Conservation (phyloP, 805 yeast species). For the Vanderwaltozyma polyspora region DNA sequence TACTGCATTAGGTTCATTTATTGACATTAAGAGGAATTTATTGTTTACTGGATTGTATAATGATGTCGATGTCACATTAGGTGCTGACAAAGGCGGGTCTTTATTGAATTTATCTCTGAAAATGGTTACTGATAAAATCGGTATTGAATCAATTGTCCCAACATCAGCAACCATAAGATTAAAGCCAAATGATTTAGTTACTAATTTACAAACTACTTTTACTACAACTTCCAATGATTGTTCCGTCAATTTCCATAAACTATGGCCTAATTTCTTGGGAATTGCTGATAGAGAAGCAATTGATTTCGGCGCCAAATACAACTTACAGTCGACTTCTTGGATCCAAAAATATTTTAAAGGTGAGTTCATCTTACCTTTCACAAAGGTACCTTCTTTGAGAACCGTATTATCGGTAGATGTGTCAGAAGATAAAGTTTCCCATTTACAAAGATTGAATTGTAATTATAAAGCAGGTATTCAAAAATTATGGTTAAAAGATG, state of each 20-base stretch:
- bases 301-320: slow-evolving; percentile 38
- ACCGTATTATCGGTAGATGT: slow-evolving; percentile 25
- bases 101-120: slow-evolving; percentile 5
- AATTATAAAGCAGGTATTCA: slow-evolving; percentile 42
- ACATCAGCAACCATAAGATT: slow-evolving; percentile 36
- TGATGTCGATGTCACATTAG: slow-evolving; percentile 31
- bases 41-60: slow-evolving; percentile 36
- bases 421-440: background rate
- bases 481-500: slow-evolving; percentile 22
- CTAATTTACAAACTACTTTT: slow-evolving; percentile 24
- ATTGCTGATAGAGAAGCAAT: slow-evolving; percentile 43
- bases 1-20: slow-evolving; percentile 26
- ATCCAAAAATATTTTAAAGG: slow-evolving; percentile 41
- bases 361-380: slow-evolving; percentile 35
- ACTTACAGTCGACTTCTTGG: slow-evolving; percentile 35
- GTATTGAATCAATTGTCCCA: slow-evolving; percentile 32
- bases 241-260: slow-evolving; percentile 25
- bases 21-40: slow-evolving; percentile 28
- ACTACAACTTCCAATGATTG: slow-evolving; percentile 28
- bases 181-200: slow-evolving; percentile 25
- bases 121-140: slow-evolving; percentile 22
- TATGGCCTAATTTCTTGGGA: slow-evolving; percentile 42
- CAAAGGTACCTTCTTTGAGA: slow-evolving; percentile 34
- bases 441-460: background rate
- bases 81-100: slow-evolving; percentile 25